Base-by-base conservation (phyloP, 768 basidiomycete species). In the Chalciporus piperatus region DNA sequence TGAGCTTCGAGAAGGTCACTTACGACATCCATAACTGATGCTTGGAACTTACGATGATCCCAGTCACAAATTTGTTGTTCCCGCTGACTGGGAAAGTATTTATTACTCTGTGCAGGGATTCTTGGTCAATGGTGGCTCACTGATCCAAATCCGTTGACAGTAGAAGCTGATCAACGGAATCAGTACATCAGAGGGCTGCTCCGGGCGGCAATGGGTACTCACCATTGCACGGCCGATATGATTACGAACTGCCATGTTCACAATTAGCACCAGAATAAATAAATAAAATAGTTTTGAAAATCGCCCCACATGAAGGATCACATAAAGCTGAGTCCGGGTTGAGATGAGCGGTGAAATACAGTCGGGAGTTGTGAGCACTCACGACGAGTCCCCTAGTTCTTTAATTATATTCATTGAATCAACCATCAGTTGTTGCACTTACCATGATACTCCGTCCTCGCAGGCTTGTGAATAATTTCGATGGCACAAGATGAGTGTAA, bases 51-150 rank as follows among this genome's bases (percentile, higher is more conserved):
- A 60, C 59, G 4, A 60, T 27, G 4, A 7, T 8, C 10, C 51
- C 11, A 8, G 59, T 60, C 4, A 60, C 3, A 19, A 1, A 11
- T 20, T 53, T 60, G 14, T 60, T 60, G 9, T 51, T 57, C 25
- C 47, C 55, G 13, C 59, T 60, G 14, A 60, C 59, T 60, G 17
- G n/a, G 12, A 14, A 39, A 19, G 20, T 7, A 16, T 41, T 4
- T 27, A 5, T 27, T 27, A 27, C 27, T 27, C 9, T 7, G 27
- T 5, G 27, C 27, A 27, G 6, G 3, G 6, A 9, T 9, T 27
- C 9, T 27, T 27, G 27, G 27, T 9, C 6, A 7, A 27, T 5
- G 27, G 9, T 5, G 30, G 6, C 28, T 30, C 12, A 32, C 30
- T 32, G 13, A 32, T 32, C 30, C 30, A 12, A 4, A 32, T 32